Base-by-base conservation (phyloP, 208 protist species). In the Sergeia podlipaevii region DNA sequence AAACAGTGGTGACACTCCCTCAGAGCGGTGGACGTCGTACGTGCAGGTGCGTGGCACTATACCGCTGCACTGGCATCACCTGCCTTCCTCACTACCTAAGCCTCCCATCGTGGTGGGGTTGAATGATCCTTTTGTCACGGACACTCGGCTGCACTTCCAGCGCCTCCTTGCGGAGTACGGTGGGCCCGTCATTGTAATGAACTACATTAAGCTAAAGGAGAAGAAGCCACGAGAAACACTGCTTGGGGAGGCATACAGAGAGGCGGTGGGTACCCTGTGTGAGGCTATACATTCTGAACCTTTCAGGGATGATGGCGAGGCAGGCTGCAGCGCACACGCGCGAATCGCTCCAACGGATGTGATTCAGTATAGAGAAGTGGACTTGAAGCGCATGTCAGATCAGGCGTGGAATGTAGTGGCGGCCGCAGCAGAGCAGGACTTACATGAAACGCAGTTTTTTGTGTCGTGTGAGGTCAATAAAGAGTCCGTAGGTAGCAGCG, bases 121-220 rank as follows among this genome's bases (percentile, higher is more conserved):
- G 5, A 58, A 33, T 3, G 58, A 82, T 27, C 23, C 54, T 1
- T 60, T 69, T 44, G 78, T 80, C 66, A 76, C 55, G 5, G 45
- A 74, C 8, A 94, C 93, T 2, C 70, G 77, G 13, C 51, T 73
- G 11, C 97, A 99, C 66, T 98, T 99, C 60, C 70, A 92, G 50
- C 62, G 93, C n/a, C 61, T 99, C 33, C 73, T 94, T 10, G 41
- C 58, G 6, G 66, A 94, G 38, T 98, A 98, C 73, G 94, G 90
- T 0, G 51, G 74, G 29, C 96, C 96, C 3, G 28, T 98, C n/a
- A 65, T 98, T 29, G 76, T 96, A 11, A 54, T 98, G 46, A 95
- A 97, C 50, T 65, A 98, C 17, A 67, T 99, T 3, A 95, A 91
- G 74, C 47, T 78, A 38, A 54, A 81, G 26, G 96, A 98, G 52